Percentiles rank a stretch among this genome's conserved stretches.
Conservation (phyloP, 78 protist species). For the Polysphondylium violaceum region DNA sequence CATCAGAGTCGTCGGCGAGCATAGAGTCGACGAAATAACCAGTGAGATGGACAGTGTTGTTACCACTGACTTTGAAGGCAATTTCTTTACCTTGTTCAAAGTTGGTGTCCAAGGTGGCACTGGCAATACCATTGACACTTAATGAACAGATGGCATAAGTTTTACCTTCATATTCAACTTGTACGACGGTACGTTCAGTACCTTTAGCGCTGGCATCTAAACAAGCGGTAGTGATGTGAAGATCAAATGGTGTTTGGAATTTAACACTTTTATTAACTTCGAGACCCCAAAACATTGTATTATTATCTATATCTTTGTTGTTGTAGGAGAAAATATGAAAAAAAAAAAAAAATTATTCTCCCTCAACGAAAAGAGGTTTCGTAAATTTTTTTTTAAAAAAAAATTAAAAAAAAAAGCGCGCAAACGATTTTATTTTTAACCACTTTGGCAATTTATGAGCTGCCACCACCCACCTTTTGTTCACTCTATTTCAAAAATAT, state of each 20-base stretch:
- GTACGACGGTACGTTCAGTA: slow-evolving; percentile 52
- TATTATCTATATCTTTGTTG: neutral
- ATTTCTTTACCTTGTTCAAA: slow-evolving; percentile 67
- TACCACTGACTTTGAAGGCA: slow-evolving; percentile 42
- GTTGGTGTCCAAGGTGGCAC: slow-evolving; percentile 10
- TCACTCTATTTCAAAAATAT: no score
- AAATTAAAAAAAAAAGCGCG: neutral
- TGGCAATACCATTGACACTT: slow-evolving; percentile 5
- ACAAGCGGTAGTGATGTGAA: slow-evolving; percentile 58
- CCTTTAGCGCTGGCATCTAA: slow-evolving; percentile 33
- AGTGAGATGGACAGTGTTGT: slow-evolving; percentile 47
- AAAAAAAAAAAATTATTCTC: slow-evolving; percentile 3
- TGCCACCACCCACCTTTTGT: no score
- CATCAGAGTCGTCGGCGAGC: slow-evolving; percentile 45
- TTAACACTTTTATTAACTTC: slow-evolving; percentile 30
- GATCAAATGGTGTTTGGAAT: slow-evolving; percentile 50
- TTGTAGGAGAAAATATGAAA: neutral
- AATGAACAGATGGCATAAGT: slow-evolving; percentile 40
- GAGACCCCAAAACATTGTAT: slow-evolving; percentile 56
- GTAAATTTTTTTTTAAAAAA: no score
- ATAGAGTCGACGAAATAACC: slow-evolving; percentile 70
- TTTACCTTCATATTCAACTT: slow-evolving; percentile 45
- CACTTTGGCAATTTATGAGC: no score
- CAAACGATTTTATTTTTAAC: no score
- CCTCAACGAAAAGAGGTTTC: no score